A percentile compares a stretch with the other conserved stretches of the same genome.
Conservation (phyloP, 305 asterid genomes). For the Withania somnifera region DNA sequence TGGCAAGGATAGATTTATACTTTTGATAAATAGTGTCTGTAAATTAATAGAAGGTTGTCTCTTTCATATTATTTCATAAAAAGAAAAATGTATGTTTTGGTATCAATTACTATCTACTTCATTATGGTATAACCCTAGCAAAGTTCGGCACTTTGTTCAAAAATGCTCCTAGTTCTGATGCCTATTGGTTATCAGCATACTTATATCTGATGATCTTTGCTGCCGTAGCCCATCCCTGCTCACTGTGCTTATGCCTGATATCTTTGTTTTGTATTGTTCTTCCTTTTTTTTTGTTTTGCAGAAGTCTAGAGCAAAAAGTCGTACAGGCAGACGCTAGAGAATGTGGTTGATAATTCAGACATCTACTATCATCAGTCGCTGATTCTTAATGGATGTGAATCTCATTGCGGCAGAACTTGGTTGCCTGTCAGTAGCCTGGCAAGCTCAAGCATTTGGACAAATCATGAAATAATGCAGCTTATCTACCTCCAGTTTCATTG, state of each 20-base stretch:
- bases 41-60: not conserved
- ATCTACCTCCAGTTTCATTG: not conserved
- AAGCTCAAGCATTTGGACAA: not conserved
- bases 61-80: not conserved
- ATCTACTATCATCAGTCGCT: not conserved
- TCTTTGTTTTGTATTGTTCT: not conserved
- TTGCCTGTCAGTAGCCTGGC: not conserved
- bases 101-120: not conserved
- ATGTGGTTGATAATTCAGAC: not conserved
- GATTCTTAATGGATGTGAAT: constrained; percentile 4
- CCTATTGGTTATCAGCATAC: not conserved
- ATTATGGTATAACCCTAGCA: not conserved
- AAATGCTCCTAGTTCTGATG: not conserved
- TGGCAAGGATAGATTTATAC: not conserved
- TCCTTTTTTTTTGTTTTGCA: too few species aligned
- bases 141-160: not conserved
- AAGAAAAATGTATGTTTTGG: not conserved
- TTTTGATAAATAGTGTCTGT: not conserved
- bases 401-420: not conserved
- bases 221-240: not conserved
- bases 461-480: not conserved
- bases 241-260: not conserved
- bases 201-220: not conserved
- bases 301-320: constrained; percentile 74
- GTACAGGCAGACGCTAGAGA: constrained; percentile 61